Evolutionary conservation across 441 rosid genomes (phyloP), one percentile per base, ranked within the genome.

Genomic region (Populus hybrid): DNA sequence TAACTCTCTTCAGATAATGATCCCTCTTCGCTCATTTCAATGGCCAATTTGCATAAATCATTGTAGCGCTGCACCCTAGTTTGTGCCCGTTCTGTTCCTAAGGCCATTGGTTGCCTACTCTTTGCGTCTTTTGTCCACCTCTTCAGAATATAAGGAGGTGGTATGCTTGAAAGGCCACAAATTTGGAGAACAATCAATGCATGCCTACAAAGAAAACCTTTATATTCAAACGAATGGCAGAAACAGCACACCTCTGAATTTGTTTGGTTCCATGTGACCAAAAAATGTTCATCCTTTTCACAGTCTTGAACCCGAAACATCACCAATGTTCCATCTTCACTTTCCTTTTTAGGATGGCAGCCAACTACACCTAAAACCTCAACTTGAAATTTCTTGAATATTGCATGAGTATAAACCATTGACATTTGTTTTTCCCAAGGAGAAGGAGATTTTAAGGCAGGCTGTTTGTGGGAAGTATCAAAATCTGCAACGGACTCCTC

Each of bases 61-160:
- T 93, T 90, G 72, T 90, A 91, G 28, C 95, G 86, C 38, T 88
- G 93, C 70, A 87, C 87, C 87, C 93, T 93, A 10, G 91, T 85
- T 78, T 86, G 91, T 73, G 80, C 72, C 79, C 82, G 88, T 68
- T 81, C 88, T 76, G 91, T 79, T 73, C 88, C 92, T 69, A 82
- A 88, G 61, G 81, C 86, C 36, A 88, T 35, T 72, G 84, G 78
- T 69, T 84, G 87, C 83, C 84, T 81, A 85, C 80, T 82, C 83
- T 85, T 93, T 64, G 93, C 95, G 76, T 89, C 96, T 88, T 87
- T 93, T 21, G 96, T 90, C 96, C 98, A 93, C 73, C 96, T 88
- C 77, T 87, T 91, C 85, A 88, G 77, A 80, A 93, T 87, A 85
- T 91, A 93, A 75, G 80, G 92, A 11, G 85, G 68, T 40, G 96